A percentile compares a stretch with the other conserved stretches of the same genome.
phyloP scores from a whole-genome alignment of 768 basidiomycete species.

The Plicaturopsis crispa region DNA sequence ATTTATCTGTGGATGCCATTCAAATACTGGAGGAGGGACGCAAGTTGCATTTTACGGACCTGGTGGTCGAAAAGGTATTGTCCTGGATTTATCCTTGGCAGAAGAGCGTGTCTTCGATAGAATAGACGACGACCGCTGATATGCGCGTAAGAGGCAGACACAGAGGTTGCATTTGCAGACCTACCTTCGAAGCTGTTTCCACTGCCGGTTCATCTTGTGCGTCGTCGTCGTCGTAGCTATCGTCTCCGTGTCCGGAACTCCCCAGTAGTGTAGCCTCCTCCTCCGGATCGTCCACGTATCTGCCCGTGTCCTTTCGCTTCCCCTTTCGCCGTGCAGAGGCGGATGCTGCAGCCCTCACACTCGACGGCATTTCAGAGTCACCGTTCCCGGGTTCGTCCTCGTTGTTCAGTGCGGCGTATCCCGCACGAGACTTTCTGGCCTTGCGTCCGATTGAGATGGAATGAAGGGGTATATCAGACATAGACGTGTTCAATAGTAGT shows the following conservation, averaged over 20 bases:
- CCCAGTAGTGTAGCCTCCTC: constrained; percentile 50
- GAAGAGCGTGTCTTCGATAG: not conserved
- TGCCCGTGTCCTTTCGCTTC: constrained; percentile 40
- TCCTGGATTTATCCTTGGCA: constrained; percentile 65
- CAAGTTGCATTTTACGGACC: constrained; percentile 28
- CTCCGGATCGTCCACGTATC: constrained; percentile 57
- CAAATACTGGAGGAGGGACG: constrained; percentile 2
- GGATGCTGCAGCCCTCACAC: constrained; percentile 25
- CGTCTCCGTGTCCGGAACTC: constrained; percentile 24
- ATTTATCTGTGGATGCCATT: constrained; percentile 43
- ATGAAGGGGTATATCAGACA: constrained; percentile 71
- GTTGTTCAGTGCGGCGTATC: constrained; percentile 37
- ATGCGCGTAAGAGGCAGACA: not conserved
- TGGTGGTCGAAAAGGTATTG: constrained; percentile 69
- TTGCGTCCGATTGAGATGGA: too few relatives aligned
- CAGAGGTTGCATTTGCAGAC: constrained; percentile 7
- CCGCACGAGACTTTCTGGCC: constrained; percentile 41
- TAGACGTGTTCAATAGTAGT: too few relatives aligned
- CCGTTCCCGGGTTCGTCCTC: constrained; percentile 14
- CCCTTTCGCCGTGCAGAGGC: constrained; percentile 21
- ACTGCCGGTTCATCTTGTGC: constrained; percentile 26
- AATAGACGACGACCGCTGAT: constrained; percentile 16
- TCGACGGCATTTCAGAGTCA: constrained; percentile 17
- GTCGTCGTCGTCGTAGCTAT: constrained; percentile 29
- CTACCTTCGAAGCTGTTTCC: too few relatives aligned